Conservation (phyloP, 192 early-diverging fungal genomes). For the Gamsiella multidivaricata region DNA sequence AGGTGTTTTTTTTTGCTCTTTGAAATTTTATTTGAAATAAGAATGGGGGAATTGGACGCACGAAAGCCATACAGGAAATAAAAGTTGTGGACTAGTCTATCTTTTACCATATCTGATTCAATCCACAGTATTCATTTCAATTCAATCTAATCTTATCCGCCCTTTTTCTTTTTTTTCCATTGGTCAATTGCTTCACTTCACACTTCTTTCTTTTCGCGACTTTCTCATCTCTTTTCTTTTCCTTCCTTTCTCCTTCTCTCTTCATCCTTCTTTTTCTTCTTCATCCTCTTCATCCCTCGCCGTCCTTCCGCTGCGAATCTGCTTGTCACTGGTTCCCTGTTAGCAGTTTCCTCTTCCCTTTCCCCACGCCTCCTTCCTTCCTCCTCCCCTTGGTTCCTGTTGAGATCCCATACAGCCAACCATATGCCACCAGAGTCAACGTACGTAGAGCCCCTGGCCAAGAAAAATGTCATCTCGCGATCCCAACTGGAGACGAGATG, state of each 20-base stretch:
- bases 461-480: conserved; percentile 40
- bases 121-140: not conserved
- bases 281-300: not conserved
- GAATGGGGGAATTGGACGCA: conserved; percentile 2
- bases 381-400: not conserved
- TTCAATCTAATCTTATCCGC: not conserved
- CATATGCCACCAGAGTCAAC: conserved; percentile 53
- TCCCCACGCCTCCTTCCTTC: not conserved
- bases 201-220: not conserved
- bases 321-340: too few relatives aligned
- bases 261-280: not conserved
- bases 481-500: conserved; percentile 46
- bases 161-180: not conserved
- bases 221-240: not conserved
- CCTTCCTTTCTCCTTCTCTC: not conserved
- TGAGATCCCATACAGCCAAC: not conserved
- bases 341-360: not conserved
- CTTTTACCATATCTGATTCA: not conserved
- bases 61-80: not conserved
- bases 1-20: too few relatives aligned
- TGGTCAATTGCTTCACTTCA: not conserved
- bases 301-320: not conserved
- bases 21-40: conserved; percentile 10
- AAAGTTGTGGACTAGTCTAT: not conserved
- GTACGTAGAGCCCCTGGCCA: conserved; percentile 39